Evolutionary conservation across 306 rosid genomes (phyloP).

Genomic region (Argentina anserina): DNA sequence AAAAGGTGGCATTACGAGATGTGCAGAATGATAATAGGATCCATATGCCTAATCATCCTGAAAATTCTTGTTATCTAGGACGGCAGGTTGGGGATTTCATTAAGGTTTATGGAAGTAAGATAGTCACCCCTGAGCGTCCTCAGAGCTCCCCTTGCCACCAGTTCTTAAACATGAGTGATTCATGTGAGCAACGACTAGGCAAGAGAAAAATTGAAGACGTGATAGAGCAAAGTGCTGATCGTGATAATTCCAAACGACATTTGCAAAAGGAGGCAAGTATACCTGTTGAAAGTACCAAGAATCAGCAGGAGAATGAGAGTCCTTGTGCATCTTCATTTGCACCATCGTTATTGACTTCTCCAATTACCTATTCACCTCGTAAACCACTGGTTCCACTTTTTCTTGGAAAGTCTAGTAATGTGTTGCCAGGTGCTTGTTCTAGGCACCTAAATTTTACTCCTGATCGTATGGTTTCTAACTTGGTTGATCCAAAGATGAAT

Average conservation of each 20-base stretch:
- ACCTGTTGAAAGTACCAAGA: conserved; percentile 12
- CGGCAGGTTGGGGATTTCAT: not conserved
- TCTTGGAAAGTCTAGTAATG: conserved; percentile 17
- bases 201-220: conserved; percentile 19
- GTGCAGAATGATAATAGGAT: conserved; percentile 37
- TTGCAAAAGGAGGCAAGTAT: conserved; percentile 1
- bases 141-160: conserved; percentile 19
- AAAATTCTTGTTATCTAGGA: conserved; percentile 22
- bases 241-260: conserved; percentile 11
- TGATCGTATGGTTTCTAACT: conserved; percentile 13
- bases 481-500: conserved; percentile 15
- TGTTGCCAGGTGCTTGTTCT: conserved; percentile 9
- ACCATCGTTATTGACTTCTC: conserved; percentile 19
- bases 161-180: conserved; percentile 19
- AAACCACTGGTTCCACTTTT: conserved; percentile 25
- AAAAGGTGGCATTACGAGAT: conserved; percentile 37
- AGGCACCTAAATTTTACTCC: conserved; percentile 12
- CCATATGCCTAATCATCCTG: conserved; percentile 9
- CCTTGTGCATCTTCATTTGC: conserved; percentile 25
- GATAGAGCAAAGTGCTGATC: conserved; percentile 3
- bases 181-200: conserved; percentile 27
- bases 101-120: conserved; percentile 32
- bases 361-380: conserved; percentile 25
- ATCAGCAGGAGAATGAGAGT: conserved; percentile 19
- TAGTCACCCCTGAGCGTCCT: conserved; percentile 26